A percentile compares a stretch with the other conserved stretches of the same genome.
phyloP scores from a whole-genome alignment of 331 rosid genomes.

The Spiraea crenata region DNA sequence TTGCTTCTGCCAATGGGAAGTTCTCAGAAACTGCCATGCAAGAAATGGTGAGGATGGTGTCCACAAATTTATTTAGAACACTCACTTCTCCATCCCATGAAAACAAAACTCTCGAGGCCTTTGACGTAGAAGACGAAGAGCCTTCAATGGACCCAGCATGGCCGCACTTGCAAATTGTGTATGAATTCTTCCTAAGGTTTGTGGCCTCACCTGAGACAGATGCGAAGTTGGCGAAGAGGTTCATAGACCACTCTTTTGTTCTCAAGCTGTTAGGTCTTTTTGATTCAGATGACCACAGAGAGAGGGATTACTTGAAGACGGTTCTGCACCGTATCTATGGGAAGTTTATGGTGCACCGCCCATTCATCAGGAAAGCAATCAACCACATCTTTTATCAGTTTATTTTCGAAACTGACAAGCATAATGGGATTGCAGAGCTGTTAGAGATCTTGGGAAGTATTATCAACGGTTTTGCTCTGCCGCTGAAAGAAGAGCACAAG shows the following conservation, averaged over 20 bases:
- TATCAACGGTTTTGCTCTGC: constrained; percentile 95
- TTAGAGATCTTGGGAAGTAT: constrained; percentile 97
- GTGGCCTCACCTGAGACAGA: constrained; percentile 95
- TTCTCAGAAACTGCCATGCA: constrained; percentile 77
- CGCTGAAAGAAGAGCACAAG: constrained; percentile 97
- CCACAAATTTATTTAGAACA: constrained; percentile 72
- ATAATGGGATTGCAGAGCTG: constrained; percentile 91
- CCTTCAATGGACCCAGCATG: constrained; percentile 98
- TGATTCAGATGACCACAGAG: constrained; percentile 97
- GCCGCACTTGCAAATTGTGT: constrained; percentile 87
- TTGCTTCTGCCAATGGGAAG: constrained; percentile 77
- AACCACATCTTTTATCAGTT: constrained; percentile 86
- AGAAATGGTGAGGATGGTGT: constrained; percentile 79
- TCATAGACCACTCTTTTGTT: constrained; percentile 88
- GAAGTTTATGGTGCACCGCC: constrained; percentile 96
- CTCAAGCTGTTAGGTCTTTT: constrained; percentile 86
- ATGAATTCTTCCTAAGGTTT: constrained; percentile 82
- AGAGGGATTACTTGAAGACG: constrained; percentile 91
- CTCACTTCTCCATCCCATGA: constrained; percentile 78
- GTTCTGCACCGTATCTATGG: constrained; percentile 96
- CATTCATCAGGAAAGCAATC: constrained; percentile 93
- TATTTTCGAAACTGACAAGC: constrained; percentile 95
- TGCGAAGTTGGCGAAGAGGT: constrained; percentile 93
- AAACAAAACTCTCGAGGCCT: constrained; percentile 78
- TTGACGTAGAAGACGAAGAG: constrained; percentile 94